phyloP scores from a whole-genome alignment of 176 grass and related monocot genomes.

The Dendrocalamus sinicus region DNA sequence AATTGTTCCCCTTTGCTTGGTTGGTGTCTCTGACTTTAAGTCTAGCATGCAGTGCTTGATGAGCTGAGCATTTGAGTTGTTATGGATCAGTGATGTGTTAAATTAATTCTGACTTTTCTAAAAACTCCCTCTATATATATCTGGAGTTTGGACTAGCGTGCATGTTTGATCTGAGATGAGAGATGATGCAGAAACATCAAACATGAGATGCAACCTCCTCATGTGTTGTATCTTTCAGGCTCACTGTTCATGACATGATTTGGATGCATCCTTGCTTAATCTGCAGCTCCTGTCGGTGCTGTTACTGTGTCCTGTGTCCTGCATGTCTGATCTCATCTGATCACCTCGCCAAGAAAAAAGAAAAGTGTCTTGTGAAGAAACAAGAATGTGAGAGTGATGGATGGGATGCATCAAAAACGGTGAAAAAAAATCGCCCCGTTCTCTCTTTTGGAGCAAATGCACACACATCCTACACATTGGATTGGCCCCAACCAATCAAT shows the following conservation, averaged over 20 bases:
- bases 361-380: not conserved
- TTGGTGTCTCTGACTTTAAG: slow-evolving; percentile 38
- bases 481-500: slow-evolving; percentile 24
- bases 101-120: slow-evolving; percentile 7
- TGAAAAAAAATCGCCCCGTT: not conserved
- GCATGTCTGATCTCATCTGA: slow-evolving; percentile 31
- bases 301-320: slow-evolving; percentile 28
- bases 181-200: not conserved
- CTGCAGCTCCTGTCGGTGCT: slow-evolving; percentile 38
- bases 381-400: not conserved
- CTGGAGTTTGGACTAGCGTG: not conserved
- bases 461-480: not conserved
- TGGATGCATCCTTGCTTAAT: slow-evolving; percentile 45
- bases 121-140: slow-evolving; percentile 3
- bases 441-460: not conserved
- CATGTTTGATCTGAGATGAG: not conserved
- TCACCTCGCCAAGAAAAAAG: not conserved
- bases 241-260: slow-evolving; percentile 53
- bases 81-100: slow-evolving; percentile 20
- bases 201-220: slow-evolving; percentile 7
- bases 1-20: not conserved
- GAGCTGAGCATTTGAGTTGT: slow-evolving; percentile 38
- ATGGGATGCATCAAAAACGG: not conserved
- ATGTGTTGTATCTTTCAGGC: slow-evolving; percentile 45
- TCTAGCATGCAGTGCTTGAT: slow-evolving; percentile 7